phyloP scores from a whole-genome alignment of 139 green algal species.

The Coelastrella sp. region DNA sequence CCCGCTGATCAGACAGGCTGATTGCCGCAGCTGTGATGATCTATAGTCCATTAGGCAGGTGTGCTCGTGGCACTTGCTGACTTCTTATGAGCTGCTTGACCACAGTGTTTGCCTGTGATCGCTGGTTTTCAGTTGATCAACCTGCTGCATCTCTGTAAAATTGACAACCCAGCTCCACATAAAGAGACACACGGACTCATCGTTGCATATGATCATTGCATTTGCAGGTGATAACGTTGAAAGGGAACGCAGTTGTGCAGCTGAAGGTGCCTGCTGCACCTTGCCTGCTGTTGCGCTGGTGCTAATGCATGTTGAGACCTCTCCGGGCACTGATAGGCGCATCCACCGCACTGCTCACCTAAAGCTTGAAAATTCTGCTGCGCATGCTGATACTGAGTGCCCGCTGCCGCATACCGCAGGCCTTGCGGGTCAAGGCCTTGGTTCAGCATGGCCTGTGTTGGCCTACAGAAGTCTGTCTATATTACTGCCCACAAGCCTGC shows the following conservation, averaged over 20 bases:
- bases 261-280: not conserved
- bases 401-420: slow-evolving; percentile 30
- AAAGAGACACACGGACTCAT: no score
- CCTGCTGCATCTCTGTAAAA: no score
- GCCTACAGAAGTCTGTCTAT: not conserved
- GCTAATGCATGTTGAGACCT: not conserved
- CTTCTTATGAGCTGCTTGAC: no score
- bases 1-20: no score
- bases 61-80: not conserved
- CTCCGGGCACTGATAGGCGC: not conserved
- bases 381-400: slow-evolving; percentile 35
- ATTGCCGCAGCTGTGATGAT: not conserved
- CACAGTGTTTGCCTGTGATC: no score
- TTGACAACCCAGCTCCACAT: no score
- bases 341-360: not conserved
- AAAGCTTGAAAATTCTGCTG: slow-evolving; percentile 43
- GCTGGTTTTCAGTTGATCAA: no score
- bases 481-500: not conserved
- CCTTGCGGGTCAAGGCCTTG: slow-evolving; percentile 41
- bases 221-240: no score
- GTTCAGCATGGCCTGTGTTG: slow-evolving; percentile 22
- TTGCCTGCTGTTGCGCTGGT: not conserved
- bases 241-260: no score
- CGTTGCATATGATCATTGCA: no score
- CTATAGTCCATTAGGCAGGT: not conserved